These are phyloP conservation scores for Penicillium sclerotiorum DNA, from an alignment of 2,329 filamentous ascomycete genomes.

Conservation along the genomic window DNA sequence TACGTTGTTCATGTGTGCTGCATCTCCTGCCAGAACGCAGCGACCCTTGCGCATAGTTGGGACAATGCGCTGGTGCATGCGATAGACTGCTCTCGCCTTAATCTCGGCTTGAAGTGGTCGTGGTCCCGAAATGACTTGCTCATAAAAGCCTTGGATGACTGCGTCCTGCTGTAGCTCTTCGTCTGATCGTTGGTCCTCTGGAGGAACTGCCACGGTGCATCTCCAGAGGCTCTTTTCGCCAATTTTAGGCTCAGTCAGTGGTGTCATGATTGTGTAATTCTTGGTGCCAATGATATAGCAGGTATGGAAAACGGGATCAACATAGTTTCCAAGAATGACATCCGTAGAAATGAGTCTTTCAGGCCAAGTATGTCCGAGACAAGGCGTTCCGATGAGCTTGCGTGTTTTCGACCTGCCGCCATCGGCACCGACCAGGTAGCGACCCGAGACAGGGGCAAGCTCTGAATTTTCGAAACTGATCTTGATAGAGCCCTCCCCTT, in stretches of 20 bases:
- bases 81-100: neutral
- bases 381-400: neutral
- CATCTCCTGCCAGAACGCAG: neutral
- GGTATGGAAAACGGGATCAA: neutral
- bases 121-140: neutral
- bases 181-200: neutral
- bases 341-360: neutral
- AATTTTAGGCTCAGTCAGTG: neutral
- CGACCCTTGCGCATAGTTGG: neutral
- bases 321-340: neutral
- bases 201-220: neutral
- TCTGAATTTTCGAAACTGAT: neutral
- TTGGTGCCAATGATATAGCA: neutral
- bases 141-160: neutral
- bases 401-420: neutral
- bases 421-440: neutral
- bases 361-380: neutral
- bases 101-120: neutral
- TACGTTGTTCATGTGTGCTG: slow-evolving; percentile 2
- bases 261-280: neutral
- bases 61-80: neutral
- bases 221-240: neutral
- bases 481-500: neutral
- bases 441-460: neutral
- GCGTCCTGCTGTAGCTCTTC: neutral